phyloP scores from a whole-genome alignment of 2,329 filamentous ascomycete genomes.

The Colletotrichum chrysophilum region DNA sequence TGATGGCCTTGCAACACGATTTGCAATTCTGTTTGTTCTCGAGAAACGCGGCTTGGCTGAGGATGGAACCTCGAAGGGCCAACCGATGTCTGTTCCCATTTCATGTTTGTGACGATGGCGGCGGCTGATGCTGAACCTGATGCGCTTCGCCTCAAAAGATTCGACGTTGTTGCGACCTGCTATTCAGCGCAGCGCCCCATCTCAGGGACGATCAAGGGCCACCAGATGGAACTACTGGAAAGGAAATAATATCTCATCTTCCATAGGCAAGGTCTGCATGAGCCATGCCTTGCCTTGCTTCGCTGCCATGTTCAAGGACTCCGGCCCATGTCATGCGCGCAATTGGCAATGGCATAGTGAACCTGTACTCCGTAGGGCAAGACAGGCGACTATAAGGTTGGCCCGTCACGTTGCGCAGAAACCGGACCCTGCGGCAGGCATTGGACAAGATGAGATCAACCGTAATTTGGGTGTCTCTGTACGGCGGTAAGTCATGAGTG shows the following conservation, averaged over 20 bases:
- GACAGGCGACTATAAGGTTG: not conserved
- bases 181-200: not conserved
- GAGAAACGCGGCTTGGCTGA: not conserved
- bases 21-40: constrained; percentile 1
- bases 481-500: not conserved
- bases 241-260: not conserved
- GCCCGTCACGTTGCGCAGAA: not conserved
- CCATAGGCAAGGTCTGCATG: not conserved
- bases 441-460: constrained; percentile 5
- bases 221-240: not conserved
- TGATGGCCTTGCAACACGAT: not conserved
- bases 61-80: not conserved
- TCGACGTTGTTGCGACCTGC: not conserved
- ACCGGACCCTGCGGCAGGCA: not conserved
- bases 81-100: not conserved
- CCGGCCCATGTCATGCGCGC: not conserved
- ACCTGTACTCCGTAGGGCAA: not conserved
- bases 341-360: not conserved
- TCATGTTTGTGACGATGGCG: not conserved
- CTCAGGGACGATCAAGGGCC: not conserved
- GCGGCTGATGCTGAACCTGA: not conserved
- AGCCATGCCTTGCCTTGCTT: not conserved
- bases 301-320: not conserved
- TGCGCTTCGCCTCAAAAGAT: not conserved
- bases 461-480: not conserved